phyloP scores from a whole-genome alignment of 306 rosid genomes.

The Abrus pulchellus region DNA sequence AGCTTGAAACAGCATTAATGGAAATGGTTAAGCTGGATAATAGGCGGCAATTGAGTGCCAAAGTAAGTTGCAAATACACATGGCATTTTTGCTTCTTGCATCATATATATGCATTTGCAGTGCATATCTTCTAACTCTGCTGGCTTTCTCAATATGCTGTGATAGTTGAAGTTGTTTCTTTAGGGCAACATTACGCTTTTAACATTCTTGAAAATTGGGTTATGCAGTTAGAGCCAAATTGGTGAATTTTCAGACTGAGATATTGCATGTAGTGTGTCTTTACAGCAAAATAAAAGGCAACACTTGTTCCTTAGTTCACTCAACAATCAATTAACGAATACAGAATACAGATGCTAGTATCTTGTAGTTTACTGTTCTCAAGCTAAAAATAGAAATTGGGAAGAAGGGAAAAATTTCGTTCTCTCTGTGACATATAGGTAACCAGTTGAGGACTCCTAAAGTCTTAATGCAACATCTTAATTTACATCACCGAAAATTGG shows the following conservation, averaged over 20 bases:
- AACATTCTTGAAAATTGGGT: slow-evolving; percentile 2
- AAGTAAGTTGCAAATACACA: slow-evolving; percentile 60
- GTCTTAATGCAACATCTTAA: background rate
- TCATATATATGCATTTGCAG: slow-evolving; percentile 3
- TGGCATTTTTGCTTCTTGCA: slow-evolving; percentile 19
- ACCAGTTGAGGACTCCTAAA: too few relatives aligned
- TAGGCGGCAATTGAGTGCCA: slow-evolving; percentile 93
- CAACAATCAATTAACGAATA: background rate
- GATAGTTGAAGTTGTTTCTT: slow-evolving; percentile 7
- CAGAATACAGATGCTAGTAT: background rate
- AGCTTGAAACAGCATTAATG: slow-evolving; percentile 97
- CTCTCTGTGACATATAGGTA: background rate
- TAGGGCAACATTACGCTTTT: background rate
- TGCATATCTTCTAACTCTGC: slow-evolving; percentile 33
- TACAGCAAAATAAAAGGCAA: background rate
- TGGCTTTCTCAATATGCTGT: slow-evolving; percentile 2
- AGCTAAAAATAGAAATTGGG: background rate
- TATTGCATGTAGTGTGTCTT: background rate
- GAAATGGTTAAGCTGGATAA: slow-evolving; percentile 98
- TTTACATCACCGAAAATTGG: background rate
- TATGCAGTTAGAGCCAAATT: background rate
- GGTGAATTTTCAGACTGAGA: slow-evolving; percentile 1
- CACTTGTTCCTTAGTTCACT: background rate
- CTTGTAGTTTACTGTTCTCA: background rate
- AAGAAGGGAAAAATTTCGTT: slow-evolving; percentile 6